Evolutionary conservation across 2,329 filamentous ascomycete species (phyloP).

Genomic region (Fusarium aywerte): DNA sequence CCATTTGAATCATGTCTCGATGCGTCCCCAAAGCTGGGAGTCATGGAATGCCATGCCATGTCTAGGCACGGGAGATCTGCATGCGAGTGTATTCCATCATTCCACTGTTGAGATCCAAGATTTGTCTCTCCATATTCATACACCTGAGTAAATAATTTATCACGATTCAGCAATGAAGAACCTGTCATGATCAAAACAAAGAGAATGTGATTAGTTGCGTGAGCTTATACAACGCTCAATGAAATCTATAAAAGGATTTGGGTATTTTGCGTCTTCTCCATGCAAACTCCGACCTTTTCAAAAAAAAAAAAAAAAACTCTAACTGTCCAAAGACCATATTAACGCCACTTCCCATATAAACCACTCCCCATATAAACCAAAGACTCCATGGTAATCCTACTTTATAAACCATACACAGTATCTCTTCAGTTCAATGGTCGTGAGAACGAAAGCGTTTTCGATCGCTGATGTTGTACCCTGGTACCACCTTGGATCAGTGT

Average conservation of each 20-base stretch:
- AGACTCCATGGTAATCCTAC: background rate
- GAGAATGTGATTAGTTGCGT: background rate
- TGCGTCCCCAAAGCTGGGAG: background rate
- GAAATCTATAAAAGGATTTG: slow-evolving; percentile 1
- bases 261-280: slow-evolving; percentile 22
- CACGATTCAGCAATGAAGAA: background rate
- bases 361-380: background rate
- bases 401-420: background rate
- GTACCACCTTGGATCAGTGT: slow-evolving; percentile 44
- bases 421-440: background rate
- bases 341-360: slow-evolving; percentile 1
- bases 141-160: background rate
- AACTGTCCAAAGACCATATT: background rate
- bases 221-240: background rate
- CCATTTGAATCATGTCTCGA: slow-evolving; percentile 1
- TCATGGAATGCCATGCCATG: slow-evolving; percentile 8
- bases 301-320: too few species aligned
- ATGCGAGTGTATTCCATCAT: background rate
- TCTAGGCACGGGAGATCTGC: background rate
- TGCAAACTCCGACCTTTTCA: background rate
- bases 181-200: too few species aligned
- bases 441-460: slow-evolving; percentile 22
- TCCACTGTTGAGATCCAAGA: background rate
- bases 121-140: background rate
- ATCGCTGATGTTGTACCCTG: slow-evolving; percentile 7